Base-by-base conservation (phyloP, 352 stramenopile genomes). In the Pythium angustatum region DNA sequence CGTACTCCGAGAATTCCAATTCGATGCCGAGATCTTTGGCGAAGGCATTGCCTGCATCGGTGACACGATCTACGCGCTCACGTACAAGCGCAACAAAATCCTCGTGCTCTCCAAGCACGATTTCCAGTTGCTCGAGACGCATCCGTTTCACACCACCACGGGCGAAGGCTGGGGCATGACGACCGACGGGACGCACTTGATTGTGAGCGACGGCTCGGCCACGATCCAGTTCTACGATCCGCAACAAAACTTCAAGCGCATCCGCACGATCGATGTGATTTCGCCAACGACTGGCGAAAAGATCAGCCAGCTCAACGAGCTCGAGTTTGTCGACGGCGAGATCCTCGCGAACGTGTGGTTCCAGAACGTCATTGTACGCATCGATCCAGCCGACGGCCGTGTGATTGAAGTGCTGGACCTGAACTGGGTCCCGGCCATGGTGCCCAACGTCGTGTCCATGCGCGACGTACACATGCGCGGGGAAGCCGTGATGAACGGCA, bases 81-180 rank as follows among this genome's bases (percentile, higher is more conserved):
- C 88, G 40, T 96, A 94, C 82, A 85, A 90, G 64, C 66, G 71
- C 36, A 62, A 91, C 48, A 67, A 82, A 27, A 53, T 93, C 28
- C 65, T 95, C 22, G 68, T 79, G 68, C 68, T 96, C 27, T 85
- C 87, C 26, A 73, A 79, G 30, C 45, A 58, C 47, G 75, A 78
- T 11, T 88, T 96, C 41, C 58, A 70, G 48, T 69, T 91, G 38
- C 58, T 88, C 38, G 66, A 62, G 40, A 71, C 67, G 40, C 83
- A 87, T 36, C 71, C 78, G 22, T 77, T 95, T 47, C 72, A 70
- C 36, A 97, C 90, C 38, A 79, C 70, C 40, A 96, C 78, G 11
- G 83, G 79, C n/a, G 85, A 97, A 81, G 90, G 90, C 58, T 97
- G 90, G 90, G 90, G 90, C 47, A 85, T 97, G 62, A 91, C 87